phyloP scores from a whole-genome alignment of 2,329 filamentous ascomycete species.

The Clathrospora elynae region DNA sequence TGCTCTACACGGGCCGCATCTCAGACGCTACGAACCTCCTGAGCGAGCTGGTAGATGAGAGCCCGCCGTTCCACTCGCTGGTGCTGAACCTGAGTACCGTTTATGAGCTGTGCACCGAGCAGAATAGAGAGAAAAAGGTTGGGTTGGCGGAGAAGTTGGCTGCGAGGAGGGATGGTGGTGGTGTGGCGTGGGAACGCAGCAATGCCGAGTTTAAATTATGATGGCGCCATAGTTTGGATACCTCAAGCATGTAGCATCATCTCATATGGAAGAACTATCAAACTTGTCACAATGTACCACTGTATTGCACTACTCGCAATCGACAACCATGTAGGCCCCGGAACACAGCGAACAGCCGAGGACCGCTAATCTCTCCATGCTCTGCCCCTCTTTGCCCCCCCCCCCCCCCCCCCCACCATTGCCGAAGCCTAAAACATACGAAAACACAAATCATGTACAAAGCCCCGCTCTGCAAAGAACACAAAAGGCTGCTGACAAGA shows the following conservation, averaged over 20 bases:
- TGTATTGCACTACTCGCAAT: not conserved
- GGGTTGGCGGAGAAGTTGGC: constrained; percentile 73
- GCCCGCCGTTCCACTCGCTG: constrained; percentile 70
- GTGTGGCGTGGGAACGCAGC: constrained; percentile 69
- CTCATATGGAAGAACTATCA: too few species aligned
- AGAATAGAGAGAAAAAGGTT: constrained; percentile 70
- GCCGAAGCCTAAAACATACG: constrained; percentile 4
- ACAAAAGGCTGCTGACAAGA: constrained; percentile 1
- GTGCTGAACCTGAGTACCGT: constrained; percentile 90
- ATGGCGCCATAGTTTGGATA: not conserved
- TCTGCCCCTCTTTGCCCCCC: too few species aligned
- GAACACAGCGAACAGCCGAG: not conserved
- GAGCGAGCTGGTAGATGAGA: constrained; percentile 66
- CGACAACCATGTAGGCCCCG: too few species aligned
- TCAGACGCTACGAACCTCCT: constrained; percentile 66
- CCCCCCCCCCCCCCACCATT: too few species aligned
- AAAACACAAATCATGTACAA: constrained; percentile 15
- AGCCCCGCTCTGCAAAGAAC: constrained; percentile 2
- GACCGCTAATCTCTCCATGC: not conserved
- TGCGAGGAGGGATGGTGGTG: constrained; percentile 58
- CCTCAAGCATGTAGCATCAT: not conserved
- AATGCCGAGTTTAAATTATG: constrained; percentile 80
- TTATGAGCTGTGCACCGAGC: constrained; percentile 89
- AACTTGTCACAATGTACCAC: constrained; percentile 2
- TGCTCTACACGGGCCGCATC: constrained; percentile 80